Conservation (phyloP, 2,329 filamentous ascomycete species). For the Aspergillus jensenii region DNA sequence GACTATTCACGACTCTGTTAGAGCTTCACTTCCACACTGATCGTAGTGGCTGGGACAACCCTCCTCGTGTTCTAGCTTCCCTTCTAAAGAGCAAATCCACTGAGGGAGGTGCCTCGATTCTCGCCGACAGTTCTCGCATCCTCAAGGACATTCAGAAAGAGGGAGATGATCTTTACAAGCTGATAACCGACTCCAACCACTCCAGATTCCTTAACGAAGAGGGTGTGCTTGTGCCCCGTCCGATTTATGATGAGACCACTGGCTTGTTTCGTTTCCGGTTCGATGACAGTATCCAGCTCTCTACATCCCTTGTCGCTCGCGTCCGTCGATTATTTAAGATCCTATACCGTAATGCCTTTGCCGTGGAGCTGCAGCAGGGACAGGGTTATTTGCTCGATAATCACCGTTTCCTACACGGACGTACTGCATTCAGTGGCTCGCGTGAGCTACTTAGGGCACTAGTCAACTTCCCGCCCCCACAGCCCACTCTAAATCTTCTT, state of each 20-base stretch:
- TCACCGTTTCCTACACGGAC: slow-evolving; percentile 14
- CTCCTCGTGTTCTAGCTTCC: slow-evolving; percentile 12
- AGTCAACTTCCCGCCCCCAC: slow-evolving; percentile 1
- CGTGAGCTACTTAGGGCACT: slow-evolving; percentile 14
- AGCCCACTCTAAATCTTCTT: slow-evolving; percentile 3
- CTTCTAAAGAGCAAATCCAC: slow-evolving; percentile 9
- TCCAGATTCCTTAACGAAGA: slow-evolving; percentile 11
- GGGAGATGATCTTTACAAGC: slow-evolving; percentile 5
- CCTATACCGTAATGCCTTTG: slow-evolving; percentile 11
- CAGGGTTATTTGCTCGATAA: slow-evolving; percentile 16
- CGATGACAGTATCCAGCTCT: slow-evolving; percentile 14
- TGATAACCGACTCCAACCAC: slow-evolving; percentile 10
- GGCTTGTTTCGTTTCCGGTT: slow-evolving; percentile 16
- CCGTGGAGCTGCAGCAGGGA: slow-evolving; percentile 6
- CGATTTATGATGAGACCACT: slow-evolving; percentile 4
- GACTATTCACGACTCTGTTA: not conserved
- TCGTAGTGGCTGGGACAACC: slow-evolving; percentile 15
- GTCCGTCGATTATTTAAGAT: slow-evolving; percentile 5
- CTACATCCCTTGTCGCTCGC: slow-evolving; percentile 7
- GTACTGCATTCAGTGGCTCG: slow-evolving; percentile 11
- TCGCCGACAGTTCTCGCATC: slow-evolving; percentile 8
- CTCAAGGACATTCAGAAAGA: slow-evolving; percentile 10
- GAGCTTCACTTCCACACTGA: slow-evolving; percentile 17
- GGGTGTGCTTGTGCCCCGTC: slow-evolving; percentile 13
- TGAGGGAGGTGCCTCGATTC: slow-evolving; percentile 10